A percentile compares a stretch with the other conserved stretches of the same genome.
These are phyloP conservation scores for Euphorbia pulcherrima DNA, from an alignment of 345 rosid genomes.

Conservation along the genomic window DNA sequence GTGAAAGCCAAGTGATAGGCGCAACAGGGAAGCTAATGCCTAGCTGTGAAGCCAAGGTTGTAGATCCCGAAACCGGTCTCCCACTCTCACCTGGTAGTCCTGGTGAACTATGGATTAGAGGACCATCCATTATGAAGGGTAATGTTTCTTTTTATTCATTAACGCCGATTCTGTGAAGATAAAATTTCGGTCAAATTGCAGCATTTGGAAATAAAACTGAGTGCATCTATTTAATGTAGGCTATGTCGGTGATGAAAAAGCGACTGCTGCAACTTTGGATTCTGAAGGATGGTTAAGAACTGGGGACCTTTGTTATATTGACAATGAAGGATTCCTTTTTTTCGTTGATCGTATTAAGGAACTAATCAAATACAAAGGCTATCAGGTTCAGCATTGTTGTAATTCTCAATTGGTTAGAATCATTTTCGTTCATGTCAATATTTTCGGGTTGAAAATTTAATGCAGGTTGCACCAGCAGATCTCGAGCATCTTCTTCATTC, in stretches of 20 bases:
- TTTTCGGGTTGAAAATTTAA: not conserved
- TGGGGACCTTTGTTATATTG: constrained; percentile 61
- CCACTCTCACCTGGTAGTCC: constrained; percentile 36
- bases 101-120: constrained; percentile 64
- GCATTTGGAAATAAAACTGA: not conserved
- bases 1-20: constrained; percentile 37
- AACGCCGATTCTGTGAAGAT: too few species aligned
- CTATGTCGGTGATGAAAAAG: constrained; percentile 49
- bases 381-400: constrained; percentile 39
- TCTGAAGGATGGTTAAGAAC: constrained; percentile 62
- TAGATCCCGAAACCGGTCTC: constrained; percentile 37
- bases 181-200: too few species aligned
- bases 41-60: constrained; percentile 44
- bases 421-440: not conserved
- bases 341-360: constrained; percentile 57
- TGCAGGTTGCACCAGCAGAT: constrained; percentile 61
- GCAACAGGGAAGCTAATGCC: constrained; percentile 50
- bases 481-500: constrained; percentile 51
- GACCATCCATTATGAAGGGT: constrained; percentile 54
- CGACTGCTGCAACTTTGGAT: constrained; percentile 42
- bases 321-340: constrained; percentile 52
- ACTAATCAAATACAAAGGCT: constrained; percentile 61
- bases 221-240: constrained; percentile 27
- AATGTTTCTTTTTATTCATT: not conserved
- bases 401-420: not conserved